Base-by-base conservation (phyloP, 495 filamentous ascomycete species). In the Neurospora africana region DNA sequence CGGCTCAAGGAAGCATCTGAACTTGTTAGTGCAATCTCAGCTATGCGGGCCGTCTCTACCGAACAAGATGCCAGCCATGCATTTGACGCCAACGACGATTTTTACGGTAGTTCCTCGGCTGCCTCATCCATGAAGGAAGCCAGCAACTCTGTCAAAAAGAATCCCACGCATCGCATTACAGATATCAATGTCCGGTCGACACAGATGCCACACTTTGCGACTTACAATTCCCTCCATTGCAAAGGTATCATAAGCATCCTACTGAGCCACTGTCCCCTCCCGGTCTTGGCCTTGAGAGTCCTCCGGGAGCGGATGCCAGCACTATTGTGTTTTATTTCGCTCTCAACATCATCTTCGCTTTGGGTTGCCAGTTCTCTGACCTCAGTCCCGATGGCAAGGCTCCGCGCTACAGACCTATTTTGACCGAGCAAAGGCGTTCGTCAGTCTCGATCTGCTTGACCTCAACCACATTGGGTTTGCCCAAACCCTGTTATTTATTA, bases 391-490 rank as follows among this genome's bases (percentile, higher is more conserved):
- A 76, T 19, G 80, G 84, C 69, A 81, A 82, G 27, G 79, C 81
- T 69, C 75, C 17, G 77, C 79, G 0, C 77, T 81, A 17, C 79
- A 84, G 69, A 79, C 79, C 0, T 87, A 84, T 68, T 87, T 86
- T 70, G 79, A 83, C 53, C 79, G 84, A 5, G 73, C 78, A 13
- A 86, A 87, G 74, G 72, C 76, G 0, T 82, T 85, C 71, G 75
- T 86, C 10, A 78, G 81, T 36, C 76, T 86, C 71, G 83, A 86
- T 68, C 72, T 86, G 5, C 72, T 86, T 1, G 84, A 86, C 67
- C 77, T 79, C 68, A 74, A 78, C 30, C 83, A 81, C 1, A 75
- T 86, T 15, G 84, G 82, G 0, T 80, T 84, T 1, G 84, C 86
- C 2, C 85, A 87, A 69, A 79, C 81, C 3, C 76, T 87, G 11